A percentile compares a stretch with the other conserved stretches of the same genome.
phyloP scores from a whole-genome alignment of 2,329 filamentous ascomycete species.

The Thelonectria discophora region DNA sequence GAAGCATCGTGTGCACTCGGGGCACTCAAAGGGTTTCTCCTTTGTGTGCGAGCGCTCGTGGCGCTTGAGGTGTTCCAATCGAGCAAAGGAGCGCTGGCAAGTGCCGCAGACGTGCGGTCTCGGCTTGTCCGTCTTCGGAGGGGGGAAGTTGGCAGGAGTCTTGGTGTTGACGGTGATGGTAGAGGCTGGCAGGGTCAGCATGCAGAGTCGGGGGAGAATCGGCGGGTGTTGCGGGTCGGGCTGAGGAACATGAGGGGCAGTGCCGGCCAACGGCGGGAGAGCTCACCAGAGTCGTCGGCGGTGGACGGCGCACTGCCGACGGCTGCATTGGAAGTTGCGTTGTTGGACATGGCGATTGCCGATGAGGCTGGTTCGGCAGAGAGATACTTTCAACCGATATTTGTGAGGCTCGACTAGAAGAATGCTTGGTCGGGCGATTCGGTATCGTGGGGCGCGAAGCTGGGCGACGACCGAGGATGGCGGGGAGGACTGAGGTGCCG shows the following conservation, averaged over 20 bases:
- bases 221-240: slow-evolving; percentile 35
- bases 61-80: slow-evolving; percentile 94
- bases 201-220: slow-evolving; percentile 35
- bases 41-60: slow-evolving; percentile 99
- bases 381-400: slow-evolving; percentile 44
- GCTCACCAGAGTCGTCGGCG: slow-evolving; percentile 55
- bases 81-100: slow-evolving; percentile 90
- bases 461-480: slow-evolving; percentile 36
- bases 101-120: slow-evolving; percentile 93
- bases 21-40: slow-evolving; percentile 98
- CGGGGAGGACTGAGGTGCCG: slow-evolving; percentile 36
- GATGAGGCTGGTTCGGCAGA: slow-evolving; percentile 48
- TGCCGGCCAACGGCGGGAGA: slow-evolving; percentile 39
- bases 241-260: slow-evolving; percentile 48
- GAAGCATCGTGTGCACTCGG: slow-evolving; percentile 93
- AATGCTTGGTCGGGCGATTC: slow-evolving; percentile 28
- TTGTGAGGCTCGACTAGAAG: neutral
- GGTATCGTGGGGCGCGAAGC: slow-evolving; percentile 41
- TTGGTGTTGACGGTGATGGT: slow-evolving; percentile 63
- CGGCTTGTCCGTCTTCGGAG: slow-evolving; percentile 96
- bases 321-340: slow-evolving; percentile 44
- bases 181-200: slow-evolving; percentile 53
- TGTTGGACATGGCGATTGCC: slow-evolving; percentile 50
- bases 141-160: slow-evolving; percentile 66
- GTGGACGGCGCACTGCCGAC: slow-evolving; percentile 41